Base-by-base conservation (phyloP, 257 asterid genomes). In the Nicotiana undulata region DNA sequence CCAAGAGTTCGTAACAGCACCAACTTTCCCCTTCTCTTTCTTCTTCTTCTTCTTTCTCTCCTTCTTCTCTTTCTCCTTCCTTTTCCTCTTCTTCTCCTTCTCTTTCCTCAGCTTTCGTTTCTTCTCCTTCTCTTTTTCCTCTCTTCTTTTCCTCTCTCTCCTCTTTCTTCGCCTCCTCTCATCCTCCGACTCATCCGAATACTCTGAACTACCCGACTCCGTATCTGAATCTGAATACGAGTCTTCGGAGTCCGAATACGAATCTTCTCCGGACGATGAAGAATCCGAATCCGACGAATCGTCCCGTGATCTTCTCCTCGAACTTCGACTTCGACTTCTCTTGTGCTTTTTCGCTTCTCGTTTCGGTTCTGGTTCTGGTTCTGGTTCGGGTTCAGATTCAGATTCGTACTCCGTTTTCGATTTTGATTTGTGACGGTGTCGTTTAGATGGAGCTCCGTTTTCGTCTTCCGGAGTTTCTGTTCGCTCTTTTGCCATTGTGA, bases 1-100 rank as follows among this genome's bases (percentile, higher is more conserved):
- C 99, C 99, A 95, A 8, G 87, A 89, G 86, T 89, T 85, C 17
- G 98, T 95, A 77, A 95, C 99, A 15, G 98, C 98, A 3, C 94
- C 92, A 79, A 81, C 89, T 88, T 93, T 91, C 64, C 91, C 96
- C 84, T 81, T 83, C 75, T 91, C 78, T 52, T 89, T 86, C 40
- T 82, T 84, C 68, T 80, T 85, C 61, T 83, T 82, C 37, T 37
- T 83, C 85, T 85, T 86, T 81, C 68, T 84, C 75, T 70, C 88
- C 76, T 82, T 68, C 67, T 80, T 63, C 67, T 81, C 80, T 24
- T 79, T 83, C 80, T 87, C 86, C 52, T 82, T 86, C 87, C 82
- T 86, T 63, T 85, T 89, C 88, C 85, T 85, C 85, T 85, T 84
- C 88, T 83, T 88, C 76, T 87, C 89, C 86, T 84, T 86, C 86